Conservation (phyloP, 2,329 filamentous ascomycete genomes). For the Beauveria pseudobassiana region DNA sequence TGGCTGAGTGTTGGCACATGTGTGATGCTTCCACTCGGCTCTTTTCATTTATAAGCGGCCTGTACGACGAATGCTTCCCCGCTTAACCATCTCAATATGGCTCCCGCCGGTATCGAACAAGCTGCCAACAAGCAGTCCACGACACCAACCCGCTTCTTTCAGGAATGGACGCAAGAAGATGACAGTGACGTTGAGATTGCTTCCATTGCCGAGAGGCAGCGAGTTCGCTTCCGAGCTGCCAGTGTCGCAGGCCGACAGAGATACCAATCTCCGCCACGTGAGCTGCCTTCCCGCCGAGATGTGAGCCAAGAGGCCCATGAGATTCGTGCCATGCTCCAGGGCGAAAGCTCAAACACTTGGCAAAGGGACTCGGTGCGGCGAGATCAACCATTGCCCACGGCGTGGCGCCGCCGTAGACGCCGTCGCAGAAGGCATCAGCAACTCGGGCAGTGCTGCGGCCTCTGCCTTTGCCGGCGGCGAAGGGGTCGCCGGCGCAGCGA, state of each 20-base stretch:
- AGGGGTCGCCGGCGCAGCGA: neutral
- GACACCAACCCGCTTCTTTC: neutral
- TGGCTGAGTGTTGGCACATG: neutral
- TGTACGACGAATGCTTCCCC: neutral
- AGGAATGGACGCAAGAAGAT: constrained; percentile 5
- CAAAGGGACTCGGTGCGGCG: neutral
- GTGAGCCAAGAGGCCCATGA: constrained; percentile 3
- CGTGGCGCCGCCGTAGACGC: neutral
- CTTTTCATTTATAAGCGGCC: neutral
- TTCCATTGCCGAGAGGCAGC: constrained; percentile 4
- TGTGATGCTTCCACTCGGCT: constrained; percentile 5
- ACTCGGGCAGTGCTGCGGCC: neutral
- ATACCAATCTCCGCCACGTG: neutral
- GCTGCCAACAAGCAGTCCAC: neutral
- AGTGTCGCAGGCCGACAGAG: constrained; percentile 1
- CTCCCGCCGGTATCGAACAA: constrained; percentile 1
- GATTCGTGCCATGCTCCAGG: neutral
- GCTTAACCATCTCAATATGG: neutral
- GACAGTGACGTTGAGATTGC: constrained; percentile 8
- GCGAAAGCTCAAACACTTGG: neutral
- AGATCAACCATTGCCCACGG: neutral
- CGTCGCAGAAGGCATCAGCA: neutral
- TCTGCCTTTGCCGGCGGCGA: neutral
- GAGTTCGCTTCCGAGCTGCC: constrained; percentile 4
- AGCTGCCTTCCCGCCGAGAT: neutral